A percentile compares a stretch with the other conserved stretches of the same genome.
Evolutionary conservation across 441 rosid genomes (phyloP).

Genomic region (Populus trichocarpa): DNA sequence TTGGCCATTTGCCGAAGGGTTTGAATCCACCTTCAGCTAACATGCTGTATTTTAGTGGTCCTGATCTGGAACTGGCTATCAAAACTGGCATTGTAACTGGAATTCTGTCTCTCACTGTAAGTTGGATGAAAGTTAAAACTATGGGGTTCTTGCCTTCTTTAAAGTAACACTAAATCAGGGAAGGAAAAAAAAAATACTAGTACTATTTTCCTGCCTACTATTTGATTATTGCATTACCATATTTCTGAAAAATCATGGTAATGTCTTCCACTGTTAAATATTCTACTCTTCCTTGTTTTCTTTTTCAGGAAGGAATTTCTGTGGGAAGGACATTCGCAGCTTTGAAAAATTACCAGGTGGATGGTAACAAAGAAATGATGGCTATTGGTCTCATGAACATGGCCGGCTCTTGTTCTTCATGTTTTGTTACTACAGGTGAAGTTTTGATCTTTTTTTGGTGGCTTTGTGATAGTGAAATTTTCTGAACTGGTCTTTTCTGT

Average conservation of each 20-base stretch:
- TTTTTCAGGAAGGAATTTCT: constrained; percentile 86
- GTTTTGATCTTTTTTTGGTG: not conserved
- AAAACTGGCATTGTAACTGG: constrained; percentile 94
- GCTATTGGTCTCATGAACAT: constrained; percentile 96
- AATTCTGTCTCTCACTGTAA: constrained; percentile 85
- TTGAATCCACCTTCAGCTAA: constrained; percentile 89
- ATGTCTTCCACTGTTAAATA: not conserved
- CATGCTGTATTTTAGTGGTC: constrained; percentile 63
- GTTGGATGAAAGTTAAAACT: constrained; percentile 15
- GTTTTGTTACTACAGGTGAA: constrained; percentile 86
- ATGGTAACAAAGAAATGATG: constrained; percentile 99
- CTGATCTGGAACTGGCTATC: constrained; percentile 56
- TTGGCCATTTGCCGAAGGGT: constrained; percentile 89
- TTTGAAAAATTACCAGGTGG: constrained; percentile 80
- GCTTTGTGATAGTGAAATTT: not conserved
- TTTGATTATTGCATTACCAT: not conserved
- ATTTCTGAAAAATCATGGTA: not conserved
- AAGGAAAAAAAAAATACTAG: not conserved
- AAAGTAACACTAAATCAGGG: not conserved
- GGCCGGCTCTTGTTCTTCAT: constrained; percentile 89
- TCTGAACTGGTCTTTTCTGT: constrained; percentile 7
- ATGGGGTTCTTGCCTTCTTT: not conserved
- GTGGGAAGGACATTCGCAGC: constrained; percentile 97
- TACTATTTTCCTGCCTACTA: not conserved
- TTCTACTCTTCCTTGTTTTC: not conserved